phyloP scores from a whole-genome alignment of 805 yeast genomes.

The Candida incommunis region DNA sequence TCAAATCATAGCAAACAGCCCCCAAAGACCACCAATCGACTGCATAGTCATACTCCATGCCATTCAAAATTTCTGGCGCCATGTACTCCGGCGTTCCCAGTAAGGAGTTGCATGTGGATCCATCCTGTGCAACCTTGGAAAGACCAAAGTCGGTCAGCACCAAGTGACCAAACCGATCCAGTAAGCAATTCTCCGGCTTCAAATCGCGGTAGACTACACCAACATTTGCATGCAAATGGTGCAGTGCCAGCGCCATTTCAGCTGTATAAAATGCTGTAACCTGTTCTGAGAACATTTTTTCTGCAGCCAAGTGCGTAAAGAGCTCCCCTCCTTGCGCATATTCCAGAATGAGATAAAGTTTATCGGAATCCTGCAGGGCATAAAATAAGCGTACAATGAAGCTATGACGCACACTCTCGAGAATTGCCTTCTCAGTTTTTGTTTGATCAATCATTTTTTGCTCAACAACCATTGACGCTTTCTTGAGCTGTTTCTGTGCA shows the following conservation, averaged over 20 bases:
- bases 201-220: slow-evolving; percentile 82
- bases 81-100: slow-evolving; percentile 74
- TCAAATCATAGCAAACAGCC: slow-evolving; percentile 62
- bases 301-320: slow-evolving; percentile 44
- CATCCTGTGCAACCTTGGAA: slow-evolving; percentile 29
- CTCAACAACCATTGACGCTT: slow-evolving; percentile 61
- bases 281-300: slow-evolving; percentile 38
- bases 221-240: slow-evolving; percentile 51
- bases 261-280: slow-evolving; percentile 68
- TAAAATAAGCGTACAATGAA: slow-evolving; percentile 70
- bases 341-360: slow-evolving; percentile 62
- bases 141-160: slow-evolving; percentile 80
- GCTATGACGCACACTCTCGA: slow-evolving; percentile 61
- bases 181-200: slow-evolving; percentile 79
- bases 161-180: slow-evolving; percentile 65
- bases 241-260: slow-evolving; percentile 63
- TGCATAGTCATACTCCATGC: slow-evolving; percentile 59
- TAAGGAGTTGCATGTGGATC: slow-evolving; percentile 37
- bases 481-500: slow-evolving; percentile 77
- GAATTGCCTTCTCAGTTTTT: slow-evolving; percentile 61
- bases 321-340: slow-evolving; percentile 85
- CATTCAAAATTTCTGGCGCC: slow-evolving; percentile 81
- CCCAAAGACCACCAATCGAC: slow-evolving; percentile 94
- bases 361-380: slow-evolving; percentile 69
- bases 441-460: slow-evolving; percentile 56